Evolutionary conservation across 2,329 filamentous ascomycete species (phyloP).

Genomic region (Aureobasidium sp.): DNA sequence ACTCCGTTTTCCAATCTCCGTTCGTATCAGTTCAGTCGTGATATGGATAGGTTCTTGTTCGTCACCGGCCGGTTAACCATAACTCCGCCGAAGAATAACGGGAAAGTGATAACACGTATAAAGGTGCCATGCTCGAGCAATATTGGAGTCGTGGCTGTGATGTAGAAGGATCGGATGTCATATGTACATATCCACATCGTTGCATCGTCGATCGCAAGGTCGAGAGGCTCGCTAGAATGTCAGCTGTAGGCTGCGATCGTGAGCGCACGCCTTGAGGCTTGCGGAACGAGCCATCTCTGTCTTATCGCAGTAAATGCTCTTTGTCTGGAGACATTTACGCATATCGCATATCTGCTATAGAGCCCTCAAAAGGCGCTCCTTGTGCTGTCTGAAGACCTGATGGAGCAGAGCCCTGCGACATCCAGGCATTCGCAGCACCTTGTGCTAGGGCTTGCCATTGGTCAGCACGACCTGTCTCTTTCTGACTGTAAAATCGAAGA

Average conservation of each 20-base stretch:
- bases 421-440: constrained; percentile 17
- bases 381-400: constrained; percentile 3
- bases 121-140: background rate
- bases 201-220: background rate
- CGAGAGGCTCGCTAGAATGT: background rate
- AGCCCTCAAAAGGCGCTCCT: constrained; percentile 3
- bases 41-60: constrained; percentile 1
- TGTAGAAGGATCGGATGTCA: background rate
- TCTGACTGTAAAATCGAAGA: constrained; percentile 26
- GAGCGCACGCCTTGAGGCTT: background rate
- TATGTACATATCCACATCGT: background rate
- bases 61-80: background rate
- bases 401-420: constrained; percentile 13
- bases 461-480: constrained; percentile 25
- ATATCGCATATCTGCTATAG: constrained; percentile 8
- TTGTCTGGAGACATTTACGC: background rate
- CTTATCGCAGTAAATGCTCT: background rate
- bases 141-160: background rate
- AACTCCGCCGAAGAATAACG: background rate
- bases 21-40: background rate
- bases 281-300: background rate
- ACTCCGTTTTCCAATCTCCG: background rate
- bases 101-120: background rate
- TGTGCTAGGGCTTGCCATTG: constrained; percentile 24
- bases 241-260: background rate